Conservation (phyloP, 108 stramenopile species). For the Discostella stelligeroides region DNA sequence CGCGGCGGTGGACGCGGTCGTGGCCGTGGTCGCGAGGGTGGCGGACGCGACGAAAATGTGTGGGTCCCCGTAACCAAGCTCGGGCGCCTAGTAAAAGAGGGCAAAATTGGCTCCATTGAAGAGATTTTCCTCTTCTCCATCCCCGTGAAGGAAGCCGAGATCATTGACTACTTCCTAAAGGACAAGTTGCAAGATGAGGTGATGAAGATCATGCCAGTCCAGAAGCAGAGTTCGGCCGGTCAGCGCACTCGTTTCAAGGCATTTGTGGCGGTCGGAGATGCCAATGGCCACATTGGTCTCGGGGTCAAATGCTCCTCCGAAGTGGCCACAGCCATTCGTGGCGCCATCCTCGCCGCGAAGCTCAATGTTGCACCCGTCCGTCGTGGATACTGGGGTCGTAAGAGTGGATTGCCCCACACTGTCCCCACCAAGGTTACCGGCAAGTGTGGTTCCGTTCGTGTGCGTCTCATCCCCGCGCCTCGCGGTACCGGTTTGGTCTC, state of each 20-base stretch:
- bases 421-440: slow-evolving; percentile 99
- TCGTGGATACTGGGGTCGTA: slow-evolving; percentile 99
- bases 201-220: slow-evolving; percentile 99
- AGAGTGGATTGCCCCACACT: slow-evolving; percentile 96
- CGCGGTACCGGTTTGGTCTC: slow-evolving; percentile 99
- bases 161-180: slow-evolving; percentile 97
- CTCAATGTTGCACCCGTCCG: slow-evolving; percentile 97
- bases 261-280: slow-evolving; percentile 99
- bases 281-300: slow-evolving; percentile 97
- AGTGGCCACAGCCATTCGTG: slow-evolving; percentile 99
- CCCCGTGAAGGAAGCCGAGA: slow-evolving; percentile 99
- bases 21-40: slow-evolving; percentile 90
- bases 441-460: slow-evolving; percentile 99
- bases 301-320: slow-evolving; percentile 99
- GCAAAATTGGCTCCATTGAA: slow-evolving; percentile 98
- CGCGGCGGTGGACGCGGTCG: slow-evolving; percentile 78
- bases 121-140: slow-evolving; percentile 99
- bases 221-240: slow-evolving; percentile 99
- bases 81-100: slow-evolving; percentile 99
- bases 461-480: slow-evolving; percentile 99
- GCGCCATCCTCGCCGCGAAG: slow-evolving; percentile 99
- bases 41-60: slow-evolving; percentile 92
- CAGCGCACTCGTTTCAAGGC: slow-evolving; percentile 99
- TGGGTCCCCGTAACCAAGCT: slow-evolving; percentile 99
- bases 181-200: slow-evolving; percentile 99